phyloP scores from a whole-genome alignment of 2,329 filamentous ascomycete genomes.

The Pezicula radicicola region DNA sequence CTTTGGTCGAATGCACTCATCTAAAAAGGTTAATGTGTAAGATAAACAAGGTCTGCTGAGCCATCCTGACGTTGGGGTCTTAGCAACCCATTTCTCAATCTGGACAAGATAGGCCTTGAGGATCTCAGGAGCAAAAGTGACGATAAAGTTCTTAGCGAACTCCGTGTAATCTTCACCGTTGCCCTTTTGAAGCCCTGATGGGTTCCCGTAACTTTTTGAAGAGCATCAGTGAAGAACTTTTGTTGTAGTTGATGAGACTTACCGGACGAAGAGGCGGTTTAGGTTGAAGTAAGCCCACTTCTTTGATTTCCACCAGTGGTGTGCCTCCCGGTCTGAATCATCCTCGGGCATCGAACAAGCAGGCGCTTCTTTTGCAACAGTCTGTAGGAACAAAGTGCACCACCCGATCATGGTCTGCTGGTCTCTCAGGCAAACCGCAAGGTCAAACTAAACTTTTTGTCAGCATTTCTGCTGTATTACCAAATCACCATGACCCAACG shows the following conservation, averaged over 20 bases:
- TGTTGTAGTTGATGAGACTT: conserved; percentile 25
- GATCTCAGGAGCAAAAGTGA: conserved; percentile 91
- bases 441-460: conserved; percentile 66
- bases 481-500: conserved; percentile 31
- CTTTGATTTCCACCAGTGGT: conserved; percentile 99
- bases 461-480: conserved; percentile 25
- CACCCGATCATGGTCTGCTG: conserved; percentile 86
- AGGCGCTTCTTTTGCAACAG: conserved; percentile 82
- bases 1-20: conserved; percentile 97
- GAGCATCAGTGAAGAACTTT: conserved; percentile 7
- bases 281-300: conserved; percentile 99
- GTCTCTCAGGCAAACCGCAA: conserved; percentile 73
- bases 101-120: conserved; percentile 91
- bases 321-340: conserved; percentile 80
- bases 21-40: conserved; percentile 90
- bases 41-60: conserved; percentile 91
- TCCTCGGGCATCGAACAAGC: conserved; percentile 75
- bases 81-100: conserved; percentile 96
- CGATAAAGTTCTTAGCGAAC: conserved; percentile 88
- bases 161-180: conserved; percentile 74
- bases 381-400: conserved; percentile 92
- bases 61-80: conserved; percentile 68
- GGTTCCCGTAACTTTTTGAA: conserved; percentile 77
- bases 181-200: conserved; percentile 66
- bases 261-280: conserved; percentile 93